Conservation (phyloP, 306 rosid genomes). For the Medicago lupulina region DNA sequence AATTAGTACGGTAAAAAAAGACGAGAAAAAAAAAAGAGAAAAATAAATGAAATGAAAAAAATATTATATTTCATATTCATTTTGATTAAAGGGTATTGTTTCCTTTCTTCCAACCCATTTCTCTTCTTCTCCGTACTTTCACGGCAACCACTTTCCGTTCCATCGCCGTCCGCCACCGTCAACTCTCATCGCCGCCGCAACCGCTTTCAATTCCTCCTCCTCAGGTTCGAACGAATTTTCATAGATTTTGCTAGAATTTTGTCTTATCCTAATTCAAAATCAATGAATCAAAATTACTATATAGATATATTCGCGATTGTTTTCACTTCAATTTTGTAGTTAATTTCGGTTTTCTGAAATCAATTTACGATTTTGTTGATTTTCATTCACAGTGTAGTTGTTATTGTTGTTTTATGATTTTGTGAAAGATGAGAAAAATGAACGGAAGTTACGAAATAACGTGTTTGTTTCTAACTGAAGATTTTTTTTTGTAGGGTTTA, state of each 20-base stretch:
- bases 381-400: slow-evolving; percentile 27
- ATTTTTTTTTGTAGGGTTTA: slow-evolving; percentile 35
- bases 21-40: too few species aligned
- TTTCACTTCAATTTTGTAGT: slow-evolving; percentile 6
- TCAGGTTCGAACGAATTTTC: slow-evolving; percentile 25
- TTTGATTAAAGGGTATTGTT: not conserved
- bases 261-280: slow-evolving; percentile 23
- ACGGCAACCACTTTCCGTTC: slow-evolving; percentile 34
- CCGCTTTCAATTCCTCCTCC: not conserved
- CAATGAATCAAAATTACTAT: not conserved
- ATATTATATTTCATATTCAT: slow-evolving; percentile 12
- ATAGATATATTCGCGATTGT: not conserved
- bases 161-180: slow-evolving; percentile 39
- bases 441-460: not conserved
- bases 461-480: not conserved
- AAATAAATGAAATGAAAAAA: not conserved
- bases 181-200: slow-evolving; percentile 26
- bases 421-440: not conserved
- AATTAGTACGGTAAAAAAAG: too few species aligned
- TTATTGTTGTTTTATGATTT: slow-evolving; percentile 14
- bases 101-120: slow-evolving; percentile 44
- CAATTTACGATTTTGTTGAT: slow-evolving; percentile 31
- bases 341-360: not conserved
- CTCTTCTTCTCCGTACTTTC: slow-evolving; percentile 4
- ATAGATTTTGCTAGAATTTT: not conserved